Base-by-base conservation (phyloP, 2,329 filamentous ascomycete genomes). In the Pezicula rhizophila region DNA sequence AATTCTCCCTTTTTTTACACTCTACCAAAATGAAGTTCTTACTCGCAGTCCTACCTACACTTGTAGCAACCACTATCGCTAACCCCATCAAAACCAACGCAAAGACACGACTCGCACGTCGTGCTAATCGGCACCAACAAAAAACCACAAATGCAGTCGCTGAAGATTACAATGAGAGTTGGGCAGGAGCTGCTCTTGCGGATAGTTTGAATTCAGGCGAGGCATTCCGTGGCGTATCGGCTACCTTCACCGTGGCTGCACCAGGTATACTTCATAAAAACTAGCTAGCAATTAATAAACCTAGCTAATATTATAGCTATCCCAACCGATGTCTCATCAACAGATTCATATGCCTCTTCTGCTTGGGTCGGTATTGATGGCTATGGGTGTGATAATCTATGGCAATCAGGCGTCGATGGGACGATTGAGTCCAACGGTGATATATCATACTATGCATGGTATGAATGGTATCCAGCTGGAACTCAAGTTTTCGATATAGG, bases 301-400 rank as follows among this genome's bases (percentile, higher is more conserved):
- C 23, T 23, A 23, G 23, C 23, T 23, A 23, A 23, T 23, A 23
- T 23, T 23, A 23, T 23, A 23, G 23, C 23, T 23, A 26, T 43
- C 11, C 41, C 41, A 11, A 14, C 41, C 8, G 20, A 43, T 31
- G 26, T 26, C 20, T 26, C 20, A 15, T 15, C n/a, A 7, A 4
- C 35, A 3, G 41, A 43, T 14, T 43, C 41, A 12, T 43, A 44
- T 23, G 34, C 42, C 10, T 10, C 23, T 8, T 44, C 42, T 10
- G 28, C 42, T 8, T 44, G 42, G 42, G 18, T 44, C 10, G 42
- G 42, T 31, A 44, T 40, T 11, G 38, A 40, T 40, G 38, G 38
- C 1, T 6, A 40, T 23, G 15, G 15, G 1, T 40, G 38, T 8
- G 12, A 40, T 2, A 40, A 40, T 15, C 17, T 40, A 11, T 40